Evolutionary conservation across 2,329 filamentous ascomycete genomes (phyloP), one percentile per base, ranked within the genome.

Genomic region (Blastomyces parvus): DNA sequence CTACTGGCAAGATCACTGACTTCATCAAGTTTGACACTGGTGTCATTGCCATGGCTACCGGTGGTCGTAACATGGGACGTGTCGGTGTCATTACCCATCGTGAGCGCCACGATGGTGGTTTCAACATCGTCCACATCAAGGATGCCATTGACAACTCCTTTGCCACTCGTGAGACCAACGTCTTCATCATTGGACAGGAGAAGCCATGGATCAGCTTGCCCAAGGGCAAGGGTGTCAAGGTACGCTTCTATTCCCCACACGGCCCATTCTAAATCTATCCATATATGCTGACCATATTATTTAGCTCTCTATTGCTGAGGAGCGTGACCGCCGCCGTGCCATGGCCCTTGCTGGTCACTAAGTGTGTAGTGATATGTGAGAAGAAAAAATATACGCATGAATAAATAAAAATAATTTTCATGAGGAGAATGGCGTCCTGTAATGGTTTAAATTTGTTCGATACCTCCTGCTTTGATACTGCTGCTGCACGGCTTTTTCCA

Each of bases 31-130:
- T 99, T 84, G 94, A 99, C 81, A 97, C 92, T 77, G 94, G 93
- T 82, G 89, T 91, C 79, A 91, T 99, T 74, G 91, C 89, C 81
- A 99, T 99, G 93, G 89, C 89, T 77, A 99, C 94, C 74, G 94
- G 94, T 88, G 94, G 94, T 88, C 94, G 93, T 80, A 99, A 99
- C 91, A 99, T 97, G 93, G 94, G 94, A 80, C 94, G 94, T 93
- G 93, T 99, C 78, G 94, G 94, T 89, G 93, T 97, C 81, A 95
- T 99, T 85, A 97, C 94, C 76, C 92, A 99, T 88, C 93, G 94
- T 86, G 94, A 99, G 87, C 91, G 94, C 76, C 94, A 99, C 87
- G 94, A 99, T 75, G 94, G 94, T 86, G 94, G 94, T 81, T 99
- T 99, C 90, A 95, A 95, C 87, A 96, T 99, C 77, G 92, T 99